Base-by-base conservation (phyloP, 2,329 filamentous ascomycete genomes). In the Podosphaera fusca region DNA sequence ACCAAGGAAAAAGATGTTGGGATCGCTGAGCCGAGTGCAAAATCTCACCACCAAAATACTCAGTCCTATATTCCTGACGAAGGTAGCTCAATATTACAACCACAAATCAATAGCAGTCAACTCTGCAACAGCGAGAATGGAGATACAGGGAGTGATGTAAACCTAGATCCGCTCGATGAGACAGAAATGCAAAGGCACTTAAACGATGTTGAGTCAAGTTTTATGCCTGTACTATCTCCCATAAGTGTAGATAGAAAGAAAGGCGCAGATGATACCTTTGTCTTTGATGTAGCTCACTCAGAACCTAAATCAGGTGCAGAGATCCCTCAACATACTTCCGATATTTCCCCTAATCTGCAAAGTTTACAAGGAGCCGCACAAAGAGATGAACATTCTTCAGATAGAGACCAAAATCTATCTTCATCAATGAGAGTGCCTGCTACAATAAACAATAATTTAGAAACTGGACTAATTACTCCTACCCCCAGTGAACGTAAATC, bases 161-260 rank as follows among this genome's bases (percentile, higher is more conserved):
- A 61, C 50, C 46, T 61, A 42, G 62, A 65, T 55, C 58, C 58
- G 4, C 46, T 68, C 55, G 66, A 68, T 56, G 67, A 68, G 56
- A 62, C 55, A 36, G 65, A 63, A 31, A 66, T 69, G 65, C 62
- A 65, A 40, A 64, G 61, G 38, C 78, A 82, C 64, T 67, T 83
- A 29, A 73, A 76, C 62, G 80, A 83, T 63, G 74, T 82, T 60
- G 80, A 84, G 64, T 82, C 80, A 38, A 83, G 80, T 68, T 83
- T 83, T 63, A 66, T 80, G 57, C 75, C 77, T 1, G 73, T 74
- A 4, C 66, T 77, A 4, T 82, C 79, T 6, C 79, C 79, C 10
- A 73, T 81, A 52, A 72, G 63, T 14, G 72, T 40, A 70, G 70
- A 35, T 70, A 73, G 55, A 68, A 62, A 66, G 57, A 62, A 63